Conservation (phyloP, 2,329 filamentous ascomycete genomes). For the Tolypocladium inflatum region DNA sequence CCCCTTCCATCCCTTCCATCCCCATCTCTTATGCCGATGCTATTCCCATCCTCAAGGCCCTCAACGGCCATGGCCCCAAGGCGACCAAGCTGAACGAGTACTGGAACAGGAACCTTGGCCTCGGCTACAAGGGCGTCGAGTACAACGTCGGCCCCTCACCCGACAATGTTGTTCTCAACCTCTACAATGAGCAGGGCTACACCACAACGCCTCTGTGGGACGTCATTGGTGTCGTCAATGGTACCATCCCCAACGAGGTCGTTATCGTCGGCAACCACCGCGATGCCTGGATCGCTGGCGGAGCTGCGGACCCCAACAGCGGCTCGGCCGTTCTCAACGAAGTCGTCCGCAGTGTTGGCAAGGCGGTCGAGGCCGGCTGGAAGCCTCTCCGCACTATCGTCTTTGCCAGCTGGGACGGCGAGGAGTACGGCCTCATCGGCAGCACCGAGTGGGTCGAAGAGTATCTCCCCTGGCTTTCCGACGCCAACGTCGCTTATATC, state of each 20-base stretch:
- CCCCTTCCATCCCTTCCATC: constrained; percentile 79
- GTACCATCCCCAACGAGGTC: constrained; percentile 74
- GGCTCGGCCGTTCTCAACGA: constrained; percentile 74
- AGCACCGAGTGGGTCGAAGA: constrained; percentile 93
- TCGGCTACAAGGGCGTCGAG: constrained; percentile 69
- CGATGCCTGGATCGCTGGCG: constrained; percentile 84
- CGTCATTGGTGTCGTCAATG: constrained; percentile 86
- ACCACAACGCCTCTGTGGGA: constrained; percentile 79
- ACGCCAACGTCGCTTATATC: constrained; percentile 68
- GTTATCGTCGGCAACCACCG: constrained; percentile 87
- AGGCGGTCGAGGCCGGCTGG: constrained; percentile 52
- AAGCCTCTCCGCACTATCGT: constrained; percentile 75
- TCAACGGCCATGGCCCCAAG: constrained; percentile 81
- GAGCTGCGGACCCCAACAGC: constrained; percentile 73
- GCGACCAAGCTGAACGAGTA: constrained; percentile 61
- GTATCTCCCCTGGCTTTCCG: constrained; percentile 69
- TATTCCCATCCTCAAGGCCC: constrained; percentile 74
- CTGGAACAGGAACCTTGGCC: constrained; percentile 63
- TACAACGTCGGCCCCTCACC: constrained; percentile 84
- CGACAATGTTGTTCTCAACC: constrained; percentile 58
- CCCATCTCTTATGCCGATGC: constrained; percentile 86
- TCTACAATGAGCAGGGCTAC: constrained; percentile 74
- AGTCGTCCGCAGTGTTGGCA: constrained; percentile 64
- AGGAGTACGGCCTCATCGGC: constrained; percentile 79
- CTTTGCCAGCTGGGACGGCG: constrained; percentile 74